Base-by-base conservation (phyloP, 2,329 filamentous ascomycete genomes). In the Pseudogymnoascus sp. region DNA sequence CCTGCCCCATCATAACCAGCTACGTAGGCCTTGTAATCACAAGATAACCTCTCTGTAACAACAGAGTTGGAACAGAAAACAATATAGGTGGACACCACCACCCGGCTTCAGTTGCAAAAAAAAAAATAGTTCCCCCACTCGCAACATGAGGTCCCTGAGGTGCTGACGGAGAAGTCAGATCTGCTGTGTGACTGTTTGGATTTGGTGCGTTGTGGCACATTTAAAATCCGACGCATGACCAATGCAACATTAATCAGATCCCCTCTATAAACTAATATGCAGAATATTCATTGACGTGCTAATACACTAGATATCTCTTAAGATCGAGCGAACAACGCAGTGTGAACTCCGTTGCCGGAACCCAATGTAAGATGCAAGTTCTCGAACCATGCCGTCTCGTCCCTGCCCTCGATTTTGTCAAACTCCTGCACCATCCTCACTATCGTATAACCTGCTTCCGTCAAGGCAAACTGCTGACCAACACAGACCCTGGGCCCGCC, bases 401-500 rank as follows among this genome's bases (percentile, higher is more conserved):
- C 68, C 12, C 66, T 63, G 41, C 62, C 63, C 57, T 72, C 70
- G 35, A 73, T 66, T 8, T 63, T 65, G 4, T 67, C 65, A 63
- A 73, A 74, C 39, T 67, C 66, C 58, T 74, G 73, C 37, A 72
- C 54, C 28, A 74, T 50, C 16, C 72, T 67, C 9, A 71, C 70
- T 30, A 72, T 67, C 11, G 69, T 70, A 61, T 74, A 74, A 1
- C 66, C 67, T 7, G 71, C 71, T 61, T 74, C 71, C 2, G 67
- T 72, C 37, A 74, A 65, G 12, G 72, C 72, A 61, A 71, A 74
- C 62, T 73, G 70, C 59, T 74, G 69, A 39, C 68, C 74, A 63
- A 74, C 66, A 69, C 73, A 74, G 18, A 74, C 70, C 14, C 72
- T 68, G 2, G 71, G 70, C 4, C 74, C 72, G 2, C 71, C 69